Conservation (phyloP, 495 filamentous ascomycete species). For the Neurospora sp. region DNA sequence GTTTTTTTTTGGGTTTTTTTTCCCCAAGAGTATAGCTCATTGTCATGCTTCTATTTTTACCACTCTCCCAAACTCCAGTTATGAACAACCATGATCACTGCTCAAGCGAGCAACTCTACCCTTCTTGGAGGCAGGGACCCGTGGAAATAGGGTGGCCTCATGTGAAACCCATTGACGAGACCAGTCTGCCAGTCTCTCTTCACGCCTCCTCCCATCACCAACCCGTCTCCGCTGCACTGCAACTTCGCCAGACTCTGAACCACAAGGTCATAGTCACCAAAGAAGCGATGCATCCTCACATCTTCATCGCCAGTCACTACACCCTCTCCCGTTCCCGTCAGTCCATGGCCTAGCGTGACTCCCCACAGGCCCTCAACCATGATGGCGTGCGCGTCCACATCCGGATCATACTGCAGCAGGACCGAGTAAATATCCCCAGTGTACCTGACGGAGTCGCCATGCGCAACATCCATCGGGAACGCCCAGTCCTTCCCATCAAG, state of each 20-base stretch:
- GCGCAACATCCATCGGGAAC: conserved; percentile 24
- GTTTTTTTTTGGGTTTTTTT: no score
- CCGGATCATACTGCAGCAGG: conserved; percentile 25
- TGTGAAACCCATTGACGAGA: conserved; percentile 28
- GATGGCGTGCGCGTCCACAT: conserved; percentile 30
- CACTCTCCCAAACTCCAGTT: background rate
- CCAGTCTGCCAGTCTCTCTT: conserved; percentile 23
- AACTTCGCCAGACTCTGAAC: conserved; percentile 15
- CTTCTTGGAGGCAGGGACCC: background rate
- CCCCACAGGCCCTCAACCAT: conserved; percentile 31
- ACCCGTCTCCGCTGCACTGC: conserved; percentile 16
- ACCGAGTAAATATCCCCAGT: conserved; percentile 34
- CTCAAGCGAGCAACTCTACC: background rate
- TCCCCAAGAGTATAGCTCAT: background rate
- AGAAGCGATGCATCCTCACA: conserved; percentile 31
- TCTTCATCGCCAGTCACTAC: conserved; percentile 6
- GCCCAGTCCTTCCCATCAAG: conserved; percentile 15
- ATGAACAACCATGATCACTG: background rate
- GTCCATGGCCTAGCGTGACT: conserved; percentile 35
- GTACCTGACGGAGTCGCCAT: conserved; percentile 14
- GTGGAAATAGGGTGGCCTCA: background rate
- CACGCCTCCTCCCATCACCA: conserved; percentile 25
- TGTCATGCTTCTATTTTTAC: background rate
- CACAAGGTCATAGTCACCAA: conserved; percentile 30
- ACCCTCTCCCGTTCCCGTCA: conserved; percentile 3